Base-by-base conservation (phyloP, 2,329 filamentous ascomycete species). In the Pseudocercospora pini-densiflorae region DNA sequence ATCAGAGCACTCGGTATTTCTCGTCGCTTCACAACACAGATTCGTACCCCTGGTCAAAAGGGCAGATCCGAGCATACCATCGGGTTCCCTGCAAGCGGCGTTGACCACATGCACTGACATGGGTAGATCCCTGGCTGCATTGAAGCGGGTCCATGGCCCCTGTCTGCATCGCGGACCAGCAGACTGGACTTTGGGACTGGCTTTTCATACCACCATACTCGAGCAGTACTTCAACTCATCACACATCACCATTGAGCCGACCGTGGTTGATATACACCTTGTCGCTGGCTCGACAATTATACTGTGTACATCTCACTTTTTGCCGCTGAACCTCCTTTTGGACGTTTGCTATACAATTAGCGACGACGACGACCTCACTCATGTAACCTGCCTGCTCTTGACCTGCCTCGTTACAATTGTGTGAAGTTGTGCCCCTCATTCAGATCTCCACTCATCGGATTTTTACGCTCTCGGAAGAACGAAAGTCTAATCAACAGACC, bases 401-500 rank as follows among this genome's bases (percentile, higher is more conserved):
- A 24, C 31, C 27, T 9, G 47, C 47, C 23, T 29, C 51, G 51
- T 27, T 55, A 24, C 51, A 27, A 27, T 8, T 36, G 60, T 66
- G 64, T 57, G 60, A 59, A 63, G 47, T 49, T 27, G 58, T 40
- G 55, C 60, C 64, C 60, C 60, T 66, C 54, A 47, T 10, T 65
- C 45, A 47, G 27, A 53, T 27, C 61, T 57, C 47, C 55, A 51
- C 59, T 47, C 21, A 60, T 54, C 45, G 43, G 29, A 40, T 29
- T 7, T 68, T 51, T 62, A 62, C 16, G 49, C 61, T 67, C 60
- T 62, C 64, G 64, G 64, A 53, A 67, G 61, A 63, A 60, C 62
- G 66, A 67, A 68, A 67, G 47, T 51, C 62, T 65, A 64, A n/a
- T 63, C 61, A 57, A 65, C 59, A 59, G 51, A n/a, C 16, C 29